A percentile compares a stretch with the other conserved stretches of the same genome.
Conservation (phyloP, 164 flowering plant genomes). For the Aristolochia contorta region DNA sequence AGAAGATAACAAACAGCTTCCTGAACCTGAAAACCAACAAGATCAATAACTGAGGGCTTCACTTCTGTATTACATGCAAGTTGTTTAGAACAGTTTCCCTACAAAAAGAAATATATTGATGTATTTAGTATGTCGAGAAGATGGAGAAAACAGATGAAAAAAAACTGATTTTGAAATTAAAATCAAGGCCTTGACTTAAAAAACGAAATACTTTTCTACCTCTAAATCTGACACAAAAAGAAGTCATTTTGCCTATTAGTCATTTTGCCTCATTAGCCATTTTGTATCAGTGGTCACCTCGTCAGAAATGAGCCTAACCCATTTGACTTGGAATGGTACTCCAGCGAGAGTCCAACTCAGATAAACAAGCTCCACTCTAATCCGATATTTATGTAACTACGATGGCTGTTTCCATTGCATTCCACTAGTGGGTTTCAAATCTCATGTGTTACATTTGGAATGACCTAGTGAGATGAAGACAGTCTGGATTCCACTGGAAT, state of each 20-base stretch:
- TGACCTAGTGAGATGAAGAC: no score
- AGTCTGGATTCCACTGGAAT: no score
- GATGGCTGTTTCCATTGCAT: no score
- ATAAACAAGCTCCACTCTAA: no score
- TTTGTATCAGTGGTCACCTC: no score
- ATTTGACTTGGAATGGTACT: no score
- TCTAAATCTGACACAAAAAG: not conserved
- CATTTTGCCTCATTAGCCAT: no score
- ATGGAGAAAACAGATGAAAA: not conserved
- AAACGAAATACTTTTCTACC: not conserved
- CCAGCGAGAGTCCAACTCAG: no score
- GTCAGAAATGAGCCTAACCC: no score
- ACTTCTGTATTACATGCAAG: not conserved
- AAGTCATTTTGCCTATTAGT: not conserved
- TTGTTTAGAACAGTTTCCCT: not conserved
- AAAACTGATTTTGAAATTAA: not conserved
- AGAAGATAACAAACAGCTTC: conserved; percentile 25
- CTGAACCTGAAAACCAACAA: conserved; percentile 18
- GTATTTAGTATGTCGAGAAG: not conserved
- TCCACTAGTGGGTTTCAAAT: no score
- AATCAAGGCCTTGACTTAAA: not conserved
- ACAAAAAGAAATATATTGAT: not conserved
- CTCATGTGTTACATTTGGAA: no score
- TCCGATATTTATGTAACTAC: no score
- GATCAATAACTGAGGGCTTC: not conserved